Percentiles rank a stretch among this genome's conserved stretches.
These are phyloP conservation scores for Diaporthe citrichinensis DNA, from an alignment of 2,329 filamentous ascomycete species.

Conservation along the genomic window DNA sequence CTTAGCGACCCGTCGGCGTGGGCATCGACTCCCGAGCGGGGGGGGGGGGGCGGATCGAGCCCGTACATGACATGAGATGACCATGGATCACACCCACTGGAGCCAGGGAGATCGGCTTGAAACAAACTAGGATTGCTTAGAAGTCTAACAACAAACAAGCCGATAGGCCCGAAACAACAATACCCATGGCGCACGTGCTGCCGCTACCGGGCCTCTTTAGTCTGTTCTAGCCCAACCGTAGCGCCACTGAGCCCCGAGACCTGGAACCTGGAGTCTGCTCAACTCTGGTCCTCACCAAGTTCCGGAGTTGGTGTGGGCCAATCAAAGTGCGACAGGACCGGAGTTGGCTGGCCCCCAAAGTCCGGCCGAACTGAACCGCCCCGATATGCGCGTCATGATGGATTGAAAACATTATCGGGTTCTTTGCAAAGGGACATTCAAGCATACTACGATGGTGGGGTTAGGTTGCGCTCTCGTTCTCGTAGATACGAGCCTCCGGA, in stretches of 20 bases:
- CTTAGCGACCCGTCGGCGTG: not conserved
- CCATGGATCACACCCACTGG: not conserved
- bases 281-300: not conserved
- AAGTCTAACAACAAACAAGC: not conserved
- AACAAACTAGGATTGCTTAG: not conserved
- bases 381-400: not conserved
- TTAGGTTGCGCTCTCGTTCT: not conserved
- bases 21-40: not conserved
- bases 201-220: not conserved
- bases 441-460: not conserved
- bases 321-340: not conserved
- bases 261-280: not conserved
- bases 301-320: not conserved
- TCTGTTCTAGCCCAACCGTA: not conserved
- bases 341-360: not conserved
- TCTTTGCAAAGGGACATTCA: not conserved
- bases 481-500: not conserved
- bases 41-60: not conserved
- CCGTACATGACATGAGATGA: not conserved
- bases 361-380: not conserved
- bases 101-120: not conserved
- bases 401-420: not conserved
- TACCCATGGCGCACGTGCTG: not conserved
- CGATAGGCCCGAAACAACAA: not conserved
- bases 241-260: not conserved